Evolutionary conservation across 2,329 filamentous ascomycete genomes (phyloP), one percentile per base, ranked within the genome.

Genomic region (Fusarium abutilonis): DNA sequence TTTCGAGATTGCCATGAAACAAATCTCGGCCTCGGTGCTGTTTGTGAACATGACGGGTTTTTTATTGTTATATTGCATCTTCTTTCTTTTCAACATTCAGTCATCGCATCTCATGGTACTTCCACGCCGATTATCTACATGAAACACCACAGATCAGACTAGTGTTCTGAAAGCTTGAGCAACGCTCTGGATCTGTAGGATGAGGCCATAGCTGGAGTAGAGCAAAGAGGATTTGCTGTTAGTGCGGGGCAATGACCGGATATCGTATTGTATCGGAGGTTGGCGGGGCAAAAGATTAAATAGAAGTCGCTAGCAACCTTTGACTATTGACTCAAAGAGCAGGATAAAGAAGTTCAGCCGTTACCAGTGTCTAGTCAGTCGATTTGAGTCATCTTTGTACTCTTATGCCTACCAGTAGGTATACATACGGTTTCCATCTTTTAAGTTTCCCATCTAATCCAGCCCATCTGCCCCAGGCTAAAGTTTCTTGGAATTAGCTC

Each of bases 291-390:
- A 39, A n/a, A 39, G 29, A 45, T 52, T 28, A 42, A 40, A 48
- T 57, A 35, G 48, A 64, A 65, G 48, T 65, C 41, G 41, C 52
- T 59, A 45, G 60, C 36, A 48, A 45, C 31, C 11, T 46, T 45
- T 32, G 26, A 14, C 35, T 38, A 31, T 63, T 48, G 43, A 50
- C 61, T 66, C 52, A 51, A 45, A 23, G 29, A 14, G 32, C 17
- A 15, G 15, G 35, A 10, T 29, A 34, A 35, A 31, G 19, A 43
- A 15, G 11, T 11, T 31, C 26, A 41, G 31, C 35, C 26, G 26
- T 34, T 17, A 9, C 46, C 34, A 11, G 4, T 13, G 8, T n/a
- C 5, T 17, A 23, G 17, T 4, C 17, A 23, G 17, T 15, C 11
- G 5, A 31, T 10, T 17, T 5, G 32, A 31, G 9, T 9, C 14